Evolutionary conservation across 805 yeast species (phyloP), one percentile per base, ranked within the genome.

Genomic region (Maudiozyma serrabonitensis): DNA sequence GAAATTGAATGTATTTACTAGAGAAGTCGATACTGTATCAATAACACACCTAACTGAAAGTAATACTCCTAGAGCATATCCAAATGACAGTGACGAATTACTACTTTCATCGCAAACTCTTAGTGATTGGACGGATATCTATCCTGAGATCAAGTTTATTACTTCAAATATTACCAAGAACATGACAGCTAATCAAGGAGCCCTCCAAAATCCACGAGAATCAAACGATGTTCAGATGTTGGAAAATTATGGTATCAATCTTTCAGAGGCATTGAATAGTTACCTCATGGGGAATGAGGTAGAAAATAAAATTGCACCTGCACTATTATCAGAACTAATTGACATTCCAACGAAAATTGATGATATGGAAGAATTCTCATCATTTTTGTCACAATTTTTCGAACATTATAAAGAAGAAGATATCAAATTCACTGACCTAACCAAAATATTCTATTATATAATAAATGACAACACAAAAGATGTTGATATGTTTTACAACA

Each of bases 371-470:
- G 69, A 64, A 47, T 56, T 60, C 38, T 51, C 52, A 3, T 61
- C 66, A 5, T 53, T 64, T 9, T 46, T 63, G 12, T 54, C 53
- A 4, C 68, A 64, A 40, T 54, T 64, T 42, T 52, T 58, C 19
- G 51, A 52, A 8, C 57, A 62, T 48, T 64, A 61, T 46, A 19
- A 49, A 25, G 56, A 51, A 3, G 54, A 57, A 31, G 56, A 55
- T n/a, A 41, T 63, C 6, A 19, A 41, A 13, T 62, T 63, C 42
- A 53, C 57, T 6, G 47, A 53, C 5, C 38, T 59, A n/a, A 21
- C 43, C 2, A 43, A 50, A 2, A 16, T 56, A 4, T 57, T 57
- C 3, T 43, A 45, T 1, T 23, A 54, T 2, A 34, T 64, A 16
- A 13, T 61, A 32, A 45, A 52, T n/a, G 64, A 64, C 45, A 44